phyloP scores from a whole-genome alignment of 306 rosid genomes.

The Vachellia pachyceras region DNA sequence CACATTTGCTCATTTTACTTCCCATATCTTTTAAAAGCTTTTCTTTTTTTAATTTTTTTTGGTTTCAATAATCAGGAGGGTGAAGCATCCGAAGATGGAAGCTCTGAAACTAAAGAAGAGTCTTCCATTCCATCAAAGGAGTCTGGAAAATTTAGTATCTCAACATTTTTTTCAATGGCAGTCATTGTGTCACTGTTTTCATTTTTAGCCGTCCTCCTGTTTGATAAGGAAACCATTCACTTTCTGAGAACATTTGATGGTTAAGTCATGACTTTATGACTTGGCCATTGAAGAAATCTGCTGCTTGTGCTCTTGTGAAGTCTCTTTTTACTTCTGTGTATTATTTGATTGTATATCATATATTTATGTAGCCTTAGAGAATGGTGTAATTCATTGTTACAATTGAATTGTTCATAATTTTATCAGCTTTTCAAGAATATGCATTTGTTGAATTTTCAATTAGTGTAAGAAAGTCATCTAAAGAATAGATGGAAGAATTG shows the following conservation, averaged over 20 bases:
- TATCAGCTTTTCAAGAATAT: constrained; percentile 24
- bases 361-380: constrained; percentile 30
- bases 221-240: constrained; percentile 46
- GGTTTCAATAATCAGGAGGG: constrained; percentile 54
- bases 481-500: background rate
- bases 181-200: constrained; percentile 49
- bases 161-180: constrained; percentile 43
- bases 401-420: constrained; percentile 31
- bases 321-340: constrained; percentile 29
- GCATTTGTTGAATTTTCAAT: constrained; percentile 20
- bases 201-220: constrained; percentile 44
- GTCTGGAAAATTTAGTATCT: constrained; percentile 43
- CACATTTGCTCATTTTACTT: background rate
- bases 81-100: constrained; percentile 54
- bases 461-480: background rate
- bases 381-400: constrained; percentile 28
- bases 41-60: background rate
- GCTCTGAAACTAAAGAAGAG: constrained; percentile 34
- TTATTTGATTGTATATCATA: constrained; percentile 24
- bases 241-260: constrained; percentile 42
- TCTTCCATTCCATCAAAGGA: constrained; percentile 41
- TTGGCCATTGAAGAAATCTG: constrained; percentile 27
- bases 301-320: constrained; percentile 35
- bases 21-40: background rate
- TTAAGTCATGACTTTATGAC: constrained; percentile 28